phyloP scores from a whole-genome alignment of 768 basidiomycete species.

The Termitomyces sp. region DNA sequence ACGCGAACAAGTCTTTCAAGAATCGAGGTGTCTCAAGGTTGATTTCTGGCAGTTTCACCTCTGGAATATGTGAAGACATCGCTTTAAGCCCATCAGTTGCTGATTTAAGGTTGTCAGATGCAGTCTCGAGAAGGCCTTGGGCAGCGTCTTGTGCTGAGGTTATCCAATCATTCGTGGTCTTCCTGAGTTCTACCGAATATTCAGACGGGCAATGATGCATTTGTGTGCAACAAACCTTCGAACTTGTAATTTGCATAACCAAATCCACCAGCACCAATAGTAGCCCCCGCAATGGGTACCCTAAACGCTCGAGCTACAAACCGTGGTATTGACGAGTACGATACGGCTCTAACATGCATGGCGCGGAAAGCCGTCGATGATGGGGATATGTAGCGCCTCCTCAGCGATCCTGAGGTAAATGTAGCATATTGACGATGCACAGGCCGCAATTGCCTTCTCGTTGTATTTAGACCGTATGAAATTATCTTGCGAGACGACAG shows the following conservation, averaged over 20 bases:
- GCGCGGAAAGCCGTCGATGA: constrained; percentile 47
- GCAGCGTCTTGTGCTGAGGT: constrained; percentile 62
- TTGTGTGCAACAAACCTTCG: constrained; percentile 58
- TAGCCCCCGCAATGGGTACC: constrained; percentile 84
- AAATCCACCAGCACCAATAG: constrained; percentile 85
- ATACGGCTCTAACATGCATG: constrained; percentile 70
- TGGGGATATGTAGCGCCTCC: constrained; percentile 42
- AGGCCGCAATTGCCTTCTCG: constrained; percentile 36
- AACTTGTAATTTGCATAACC: constrained; percentile 97
- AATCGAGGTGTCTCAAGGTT: constrained; percentile 56
- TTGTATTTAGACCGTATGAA: constrained; percentile 47
- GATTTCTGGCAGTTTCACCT: constrained; percentile 46
- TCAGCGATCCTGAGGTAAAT: constrained; percentile 47
- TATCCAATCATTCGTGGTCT: constrained; percentile 64
- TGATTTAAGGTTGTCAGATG: constrained; percentile 62
- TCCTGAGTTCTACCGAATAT: constrained; percentile 59
- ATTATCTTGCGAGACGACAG: constrained; percentile 37
- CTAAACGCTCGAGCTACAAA: constrained; percentile 85
- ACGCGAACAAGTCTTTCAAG: constrained; percentile 57
- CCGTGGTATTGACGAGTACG: constrained; percentile 85
- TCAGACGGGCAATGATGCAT: background rate
- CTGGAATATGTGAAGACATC: constrained; percentile 53
- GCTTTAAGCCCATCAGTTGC: constrained; percentile 67
- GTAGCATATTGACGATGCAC: constrained; percentile 57
- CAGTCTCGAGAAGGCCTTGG: constrained; percentile 65